Evolutionary conservation across 169 alveolate species (phyloP).

Genomic region (Cryptosporidium ubiquitum): DNA sequence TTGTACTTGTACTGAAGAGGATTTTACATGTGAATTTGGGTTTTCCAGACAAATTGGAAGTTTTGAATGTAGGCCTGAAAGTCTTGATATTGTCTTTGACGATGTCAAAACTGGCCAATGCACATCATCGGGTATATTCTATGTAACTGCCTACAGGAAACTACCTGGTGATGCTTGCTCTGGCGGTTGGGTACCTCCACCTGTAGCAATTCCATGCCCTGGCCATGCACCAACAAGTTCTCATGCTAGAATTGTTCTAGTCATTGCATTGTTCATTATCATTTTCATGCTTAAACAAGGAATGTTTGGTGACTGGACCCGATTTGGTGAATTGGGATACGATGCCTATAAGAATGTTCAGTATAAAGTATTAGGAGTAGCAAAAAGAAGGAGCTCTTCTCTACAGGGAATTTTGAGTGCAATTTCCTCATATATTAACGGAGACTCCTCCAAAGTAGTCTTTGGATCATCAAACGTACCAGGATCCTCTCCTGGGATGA

Average conservation of each 20-base stretch:
- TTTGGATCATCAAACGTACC: constrained; percentile 17
- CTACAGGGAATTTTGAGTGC: constrained; percentile 61
- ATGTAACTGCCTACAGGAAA: constrained; percentile 90
- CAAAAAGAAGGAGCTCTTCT: constrained; percentile 67
- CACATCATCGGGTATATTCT: constrained; percentile 71
- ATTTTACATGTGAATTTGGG: constrained; percentile 97
- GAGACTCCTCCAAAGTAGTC: constrained; percentile 32
- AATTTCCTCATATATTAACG: constrained; percentile 29
- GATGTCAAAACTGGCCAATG: constrained; percentile 79
- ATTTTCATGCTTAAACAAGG: constrained; percentile 68
- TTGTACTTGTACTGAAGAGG: constrained; percentile 96
- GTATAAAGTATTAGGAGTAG: constrained; percentile 58
- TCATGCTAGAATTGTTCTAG: constrained; percentile 57
- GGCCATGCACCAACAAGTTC: constrained; percentile 83
- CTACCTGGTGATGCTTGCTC: constrained; percentile 96
- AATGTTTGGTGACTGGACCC: constrained; percentile 60
- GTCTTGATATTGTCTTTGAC: constrained; percentile 35
- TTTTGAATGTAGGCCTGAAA: constrained; percentile 82
- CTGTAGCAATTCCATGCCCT: constrained; percentile 93
- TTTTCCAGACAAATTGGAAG: constrained; percentile 89
- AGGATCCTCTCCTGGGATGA: not conserved
- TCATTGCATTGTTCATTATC: constrained; percentile 13
- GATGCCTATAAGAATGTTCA: constrained; percentile 65
- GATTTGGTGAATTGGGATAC: constrained; percentile 18
- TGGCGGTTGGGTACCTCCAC: constrained; percentile 94